phyloP scores from a whole-genome alignment of 2,329 filamentous ascomycete species.

The Verticillium albo-atrum region DNA sequence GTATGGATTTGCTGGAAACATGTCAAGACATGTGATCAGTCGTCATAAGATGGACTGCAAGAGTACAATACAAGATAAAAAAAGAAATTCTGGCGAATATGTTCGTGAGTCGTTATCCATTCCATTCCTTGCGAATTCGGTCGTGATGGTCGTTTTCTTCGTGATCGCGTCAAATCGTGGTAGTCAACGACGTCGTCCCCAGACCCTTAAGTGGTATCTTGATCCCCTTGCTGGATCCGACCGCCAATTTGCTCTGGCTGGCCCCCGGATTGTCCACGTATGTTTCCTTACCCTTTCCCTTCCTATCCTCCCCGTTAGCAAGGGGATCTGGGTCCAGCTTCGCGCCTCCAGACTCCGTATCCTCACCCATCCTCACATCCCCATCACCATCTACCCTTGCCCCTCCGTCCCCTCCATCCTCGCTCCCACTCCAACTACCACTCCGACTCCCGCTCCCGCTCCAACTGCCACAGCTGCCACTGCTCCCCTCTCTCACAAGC shows the following conservation, averaged over 20 bases:
- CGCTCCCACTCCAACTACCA: conserved; percentile 13
- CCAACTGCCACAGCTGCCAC: conserved; percentile 19
- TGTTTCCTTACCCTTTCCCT: conserved; percentile 17
- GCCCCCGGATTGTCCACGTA: conserved; percentile 26
- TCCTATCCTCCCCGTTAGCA: conserved; percentile 19
- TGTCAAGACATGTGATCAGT: neutral
- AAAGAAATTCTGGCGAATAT: neutral
- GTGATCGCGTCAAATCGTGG: conserved; percentile 17
- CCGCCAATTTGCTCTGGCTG: conserved; percentile 31
- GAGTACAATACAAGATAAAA: neutral
- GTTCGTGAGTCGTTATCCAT: neutral
- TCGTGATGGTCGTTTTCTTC: conserved; percentile 6
- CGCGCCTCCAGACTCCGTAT: conserved; percentile 4
- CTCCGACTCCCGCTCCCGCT: conserved; percentile 34
- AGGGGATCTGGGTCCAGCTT: neutral
- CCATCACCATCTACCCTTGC: conserved; percentile 5
- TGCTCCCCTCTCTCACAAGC: conserved; percentile 36
- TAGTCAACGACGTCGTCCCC: conserved; percentile 32
- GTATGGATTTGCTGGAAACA: neutral
- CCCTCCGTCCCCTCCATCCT: conserved; percentile 10
- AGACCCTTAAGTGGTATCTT: conserved; percentile 26
- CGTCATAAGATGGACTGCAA: neutral
- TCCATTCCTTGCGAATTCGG: neutral
- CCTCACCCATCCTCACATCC: conserved; percentile 9
- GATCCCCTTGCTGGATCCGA: conserved; percentile 28